A percentile compares a stretch with the other conserved stretches of the same genome.
phyloP scores from a whole-genome alignment of 345 rosid genomes.

The Streptanthus diversifolius region DNA sequence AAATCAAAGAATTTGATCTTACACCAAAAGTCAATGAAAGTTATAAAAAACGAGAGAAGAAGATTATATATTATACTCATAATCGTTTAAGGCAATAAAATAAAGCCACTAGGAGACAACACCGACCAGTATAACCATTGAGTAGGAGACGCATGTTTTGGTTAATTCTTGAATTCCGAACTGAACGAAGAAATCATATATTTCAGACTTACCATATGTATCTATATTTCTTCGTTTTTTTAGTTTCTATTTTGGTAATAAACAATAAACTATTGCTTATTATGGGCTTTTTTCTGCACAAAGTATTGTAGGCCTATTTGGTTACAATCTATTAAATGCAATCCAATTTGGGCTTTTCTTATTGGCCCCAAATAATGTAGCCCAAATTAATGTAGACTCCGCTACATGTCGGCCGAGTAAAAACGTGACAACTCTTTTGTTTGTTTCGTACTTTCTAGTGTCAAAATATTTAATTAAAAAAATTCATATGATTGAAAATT shows the following conservation, averaged over 20 bases:
- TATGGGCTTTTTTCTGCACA: too few species aligned
- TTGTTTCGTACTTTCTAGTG: background rate
- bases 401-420: background rate
- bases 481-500: too few species aligned
- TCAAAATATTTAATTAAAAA: too few species aligned
- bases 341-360: background rate
- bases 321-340: too few species aligned
- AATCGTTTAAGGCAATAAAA: conserved; percentile 4
- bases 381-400: background rate
- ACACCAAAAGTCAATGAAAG: background rate
- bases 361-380: background rate
- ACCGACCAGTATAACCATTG: conserved; percentile 66
- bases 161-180: conserved; percentile 17
- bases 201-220: conserved; percentile 42
- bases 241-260: too few species aligned
- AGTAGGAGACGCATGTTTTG: conserved; percentile 57
- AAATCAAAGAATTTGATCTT: background rate
- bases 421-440: background rate
- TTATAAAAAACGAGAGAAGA: background rate
- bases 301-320: too few species aligned
- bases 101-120: conserved; percentile 32
- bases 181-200: conserved; percentile 38
- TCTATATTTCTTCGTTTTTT: too few species aligned
- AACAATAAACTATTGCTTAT: too few species aligned
- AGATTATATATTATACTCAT: background rate